Evolutionary conservation across 2,329 filamentous ascomycete species (phyloP).

Genomic region (Penicillium glabrum): DNA sequence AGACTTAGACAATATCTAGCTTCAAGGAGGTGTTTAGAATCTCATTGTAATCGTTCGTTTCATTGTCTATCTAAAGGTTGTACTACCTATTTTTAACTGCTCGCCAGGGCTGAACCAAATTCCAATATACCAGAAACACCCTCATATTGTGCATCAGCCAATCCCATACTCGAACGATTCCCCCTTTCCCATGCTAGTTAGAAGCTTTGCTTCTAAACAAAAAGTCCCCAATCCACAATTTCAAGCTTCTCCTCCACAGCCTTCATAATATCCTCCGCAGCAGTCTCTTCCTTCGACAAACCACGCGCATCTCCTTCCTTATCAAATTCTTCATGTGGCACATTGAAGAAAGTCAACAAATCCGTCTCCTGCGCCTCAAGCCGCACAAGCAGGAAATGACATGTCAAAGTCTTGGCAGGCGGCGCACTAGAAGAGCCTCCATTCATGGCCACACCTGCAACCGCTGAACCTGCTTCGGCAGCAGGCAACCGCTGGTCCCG

Average conservation of each 20-base stretch:
- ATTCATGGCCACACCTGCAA: slow-evolving; percentile 8
- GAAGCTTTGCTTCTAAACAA: slow-evolving; percentile 41
- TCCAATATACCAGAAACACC: not conserved
- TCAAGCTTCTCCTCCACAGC: slow-evolving; percentile 70
- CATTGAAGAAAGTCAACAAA: slow-evolving; percentile 81
- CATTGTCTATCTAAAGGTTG: not conserved
- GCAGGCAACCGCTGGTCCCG: slow-evolving; percentile 8
- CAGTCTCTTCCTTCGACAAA: slow-evolving; percentile 64
- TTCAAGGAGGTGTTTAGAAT: not conserved
- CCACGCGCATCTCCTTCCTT: slow-evolving; percentile 68
- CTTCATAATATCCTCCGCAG: slow-evolving; percentile 33
- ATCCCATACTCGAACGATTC: not conserved
- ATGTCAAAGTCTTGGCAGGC: slow-evolving; percentile 54
- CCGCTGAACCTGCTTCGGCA: slow-evolving; percentile 17
- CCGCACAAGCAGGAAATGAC: slow-evolving; percentile 75
- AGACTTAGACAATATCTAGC: not conserved
- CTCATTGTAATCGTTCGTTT: not conserved
- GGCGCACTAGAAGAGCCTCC: slow-evolving; percentile 13
- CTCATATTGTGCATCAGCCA: not conserved
- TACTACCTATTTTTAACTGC: not conserved
- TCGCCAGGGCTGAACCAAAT: not conserved
- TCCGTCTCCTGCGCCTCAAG: slow-evolving; percentile 76
- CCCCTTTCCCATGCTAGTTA: not conserved
- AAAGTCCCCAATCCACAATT: slow-evolving; percentile 78
- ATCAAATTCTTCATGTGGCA: slow-evolving; percentile 76